Conservation (phyloP, 192 early-diverging fungal species). For the Allomyces javanicus region DNA sequence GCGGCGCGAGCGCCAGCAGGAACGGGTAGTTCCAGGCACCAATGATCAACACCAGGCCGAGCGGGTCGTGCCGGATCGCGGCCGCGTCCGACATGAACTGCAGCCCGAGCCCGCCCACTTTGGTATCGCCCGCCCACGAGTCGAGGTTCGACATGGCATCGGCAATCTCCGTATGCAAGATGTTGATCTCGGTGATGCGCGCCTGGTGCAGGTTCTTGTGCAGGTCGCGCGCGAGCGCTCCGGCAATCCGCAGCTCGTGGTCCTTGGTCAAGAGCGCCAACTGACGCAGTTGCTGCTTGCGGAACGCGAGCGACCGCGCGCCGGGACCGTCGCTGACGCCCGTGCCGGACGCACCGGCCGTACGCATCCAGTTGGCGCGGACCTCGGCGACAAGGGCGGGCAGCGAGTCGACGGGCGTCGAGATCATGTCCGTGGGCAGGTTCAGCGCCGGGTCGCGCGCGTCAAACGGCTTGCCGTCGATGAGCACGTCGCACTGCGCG, state of each 20-base stretch:
- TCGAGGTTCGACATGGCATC: not conserved
- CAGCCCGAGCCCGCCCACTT: not conserved
- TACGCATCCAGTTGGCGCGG: not conserved
- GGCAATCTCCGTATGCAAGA: not conserved
- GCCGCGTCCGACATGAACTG: not conserved
- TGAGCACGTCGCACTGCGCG: too few species aligned
- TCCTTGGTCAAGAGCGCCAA: not conserved
- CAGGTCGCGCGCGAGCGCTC: not conserved
- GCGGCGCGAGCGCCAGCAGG: constrained; percentile 46
- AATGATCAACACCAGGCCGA: constrained; percentile 54
- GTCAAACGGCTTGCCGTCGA: too few species aligned
- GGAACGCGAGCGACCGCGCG: constrained; percentile 15
- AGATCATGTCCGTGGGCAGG: too few species aligned
- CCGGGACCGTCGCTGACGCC: too few species aligned
- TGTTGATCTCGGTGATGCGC: not conserved
- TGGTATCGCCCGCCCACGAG: not conserved
- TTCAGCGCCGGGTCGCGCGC: too few species aligned
- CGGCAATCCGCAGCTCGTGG: not conserved
- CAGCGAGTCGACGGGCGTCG: not conserved
- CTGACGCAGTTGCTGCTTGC: constrained; percentile 14
- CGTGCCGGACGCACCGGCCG: too few species aligned
- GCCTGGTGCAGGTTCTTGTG: not conserved
- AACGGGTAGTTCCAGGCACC: constrained; percentile 48
- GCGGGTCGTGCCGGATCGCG: constrained; percentile 35
- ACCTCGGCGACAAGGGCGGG: not conserved